phyloP scores from a whole-genome alignment of 257 asterid species.

The Penstemon barbatus region DNA sequence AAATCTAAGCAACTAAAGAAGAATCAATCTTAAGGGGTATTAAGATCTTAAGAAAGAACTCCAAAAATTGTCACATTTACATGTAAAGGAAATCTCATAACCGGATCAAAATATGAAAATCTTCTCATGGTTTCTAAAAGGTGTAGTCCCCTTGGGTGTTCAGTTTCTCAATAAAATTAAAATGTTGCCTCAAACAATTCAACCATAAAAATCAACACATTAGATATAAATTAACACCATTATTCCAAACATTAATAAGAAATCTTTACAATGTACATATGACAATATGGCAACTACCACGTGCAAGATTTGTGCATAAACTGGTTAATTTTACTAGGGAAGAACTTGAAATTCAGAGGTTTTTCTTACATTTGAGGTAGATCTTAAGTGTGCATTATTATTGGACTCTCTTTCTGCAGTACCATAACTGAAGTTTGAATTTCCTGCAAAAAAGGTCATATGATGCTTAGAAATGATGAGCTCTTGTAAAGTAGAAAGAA shows the following conservation, averaged over 20 bases:
- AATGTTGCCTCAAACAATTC: no score
- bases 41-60: background rate
- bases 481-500: background rate
- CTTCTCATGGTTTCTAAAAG: no score
- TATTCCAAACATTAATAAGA: no score
- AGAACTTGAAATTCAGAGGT: slow-evolving; percentile 21
- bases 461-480: slow-evolving; percentile 5
- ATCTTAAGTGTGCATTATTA: slow-evolving; percentile 37
- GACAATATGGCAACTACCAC: no score
- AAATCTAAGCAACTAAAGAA: background rate
- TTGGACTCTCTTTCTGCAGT: slow-evolving; percentile 42
- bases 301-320: no score
- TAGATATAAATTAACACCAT: no score
- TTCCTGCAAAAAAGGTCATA: slow-evolving; percentile 47
- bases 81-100: no score
- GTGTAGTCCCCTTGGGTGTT: no score
- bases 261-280: no score
- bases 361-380: slow-evolving; percentile 47
- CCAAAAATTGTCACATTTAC: background rate
- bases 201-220: no score
- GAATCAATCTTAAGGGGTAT: background rate
- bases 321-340: background rate
- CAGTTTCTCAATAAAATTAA: no score
- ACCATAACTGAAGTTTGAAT: slow-evolving; percentile 41
- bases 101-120: no score